Evolutionary conservation across 2,329 filamentous ascomycete genomes (phyloP).

Genomic region (Fusarium decemcellulare): DNA sequence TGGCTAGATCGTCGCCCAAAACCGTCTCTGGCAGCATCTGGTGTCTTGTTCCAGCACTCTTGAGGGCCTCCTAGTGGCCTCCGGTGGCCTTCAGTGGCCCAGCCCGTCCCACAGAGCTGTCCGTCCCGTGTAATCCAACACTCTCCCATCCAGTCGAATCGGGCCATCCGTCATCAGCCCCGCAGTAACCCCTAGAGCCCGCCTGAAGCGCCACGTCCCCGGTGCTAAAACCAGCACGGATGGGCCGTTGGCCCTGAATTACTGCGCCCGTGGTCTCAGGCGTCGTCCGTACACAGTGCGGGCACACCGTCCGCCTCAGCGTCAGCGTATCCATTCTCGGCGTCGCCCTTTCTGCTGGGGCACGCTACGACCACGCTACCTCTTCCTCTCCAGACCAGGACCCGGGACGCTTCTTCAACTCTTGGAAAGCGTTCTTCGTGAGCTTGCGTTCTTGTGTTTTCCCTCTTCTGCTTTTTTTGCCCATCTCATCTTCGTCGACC

Average conservation of each 20-base stretch:
- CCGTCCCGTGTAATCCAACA: neutral
- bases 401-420: conserved; percentile 46
- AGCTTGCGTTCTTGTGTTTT: conserved; percentile 33
- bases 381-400: conserved; percentile 42
- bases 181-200: conserved; percentile 27
- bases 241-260: conserved; percentile 45
- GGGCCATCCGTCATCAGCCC: conserved; percentile 31
- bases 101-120: neutral
- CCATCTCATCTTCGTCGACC: conserved; percentile 44
- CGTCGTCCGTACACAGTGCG: conserved; percentile 42
- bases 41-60: neutral
- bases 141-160: conserved; percentile 20
- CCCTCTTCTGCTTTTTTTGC: conserved; percentile 27
- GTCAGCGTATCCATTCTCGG: conserved; percentile 36
- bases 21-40: neutral
- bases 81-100: neutral
- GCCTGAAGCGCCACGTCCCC: conserved; percentile 34
- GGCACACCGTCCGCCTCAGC: neutral
- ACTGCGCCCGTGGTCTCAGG: neutral
- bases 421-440: conserved; percentile 42
- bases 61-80: neutral
- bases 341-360: conserved; percentile 41
- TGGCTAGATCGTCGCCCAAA: neutral
- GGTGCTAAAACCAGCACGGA: conserved; percentile 39
- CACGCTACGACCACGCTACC: conserved; percentile 35